A percentile compares a stretch with the other conserved stretches of the same genome.
These are phyloP conservation scores for Populus hybrid DNA, from an alignment of 441 rosid species.

Conservation along the genomic window DNA sequence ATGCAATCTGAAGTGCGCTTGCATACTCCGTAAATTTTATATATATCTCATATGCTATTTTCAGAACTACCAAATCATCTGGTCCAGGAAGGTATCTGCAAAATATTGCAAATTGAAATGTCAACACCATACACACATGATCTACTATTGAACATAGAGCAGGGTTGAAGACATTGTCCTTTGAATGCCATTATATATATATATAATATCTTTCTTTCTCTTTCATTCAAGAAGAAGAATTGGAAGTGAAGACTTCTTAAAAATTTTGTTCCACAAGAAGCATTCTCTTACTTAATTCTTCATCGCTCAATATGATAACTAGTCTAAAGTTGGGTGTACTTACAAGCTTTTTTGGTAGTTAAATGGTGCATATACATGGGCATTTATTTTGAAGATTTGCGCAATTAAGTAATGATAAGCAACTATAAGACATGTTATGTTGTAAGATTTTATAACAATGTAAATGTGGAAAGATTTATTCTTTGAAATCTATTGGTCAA, in stretches of 20 bases:
- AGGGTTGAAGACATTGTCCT: too few relatives aligned
- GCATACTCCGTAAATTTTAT: constrained; percentile 73
- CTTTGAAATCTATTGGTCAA: background rate
- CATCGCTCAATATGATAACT: too few relatives aligned
- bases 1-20: constrained; percentile 87
- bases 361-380: too few relatives aligned
- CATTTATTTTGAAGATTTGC: background rate
- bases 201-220: too few relatives aligned
- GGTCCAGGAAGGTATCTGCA: constrained; percentile 95
- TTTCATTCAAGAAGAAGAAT: too few relatives aligned
- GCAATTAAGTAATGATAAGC: background rate
- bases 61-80: constrained; percentile 78
- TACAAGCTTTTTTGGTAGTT: background rate
- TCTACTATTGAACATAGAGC: too few relatives aligned
- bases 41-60: constrained; percentile 82
- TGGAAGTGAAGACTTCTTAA: too few relatives aligned
- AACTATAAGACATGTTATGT: background rate
- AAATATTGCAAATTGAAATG: constrained; percentile 21
- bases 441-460: too few relatives aligned
- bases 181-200: too few relatives aligned
- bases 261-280: too few relatives aligned
- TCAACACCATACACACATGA: constrained; percentile 4
- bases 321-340: background rate
- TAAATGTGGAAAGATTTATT: background rate
- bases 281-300: too few relatives aligned